Conservation (phyloP, 2,329 filamentous ascomycete genomes). For the Pestalotiopsis sp. region DNA sequence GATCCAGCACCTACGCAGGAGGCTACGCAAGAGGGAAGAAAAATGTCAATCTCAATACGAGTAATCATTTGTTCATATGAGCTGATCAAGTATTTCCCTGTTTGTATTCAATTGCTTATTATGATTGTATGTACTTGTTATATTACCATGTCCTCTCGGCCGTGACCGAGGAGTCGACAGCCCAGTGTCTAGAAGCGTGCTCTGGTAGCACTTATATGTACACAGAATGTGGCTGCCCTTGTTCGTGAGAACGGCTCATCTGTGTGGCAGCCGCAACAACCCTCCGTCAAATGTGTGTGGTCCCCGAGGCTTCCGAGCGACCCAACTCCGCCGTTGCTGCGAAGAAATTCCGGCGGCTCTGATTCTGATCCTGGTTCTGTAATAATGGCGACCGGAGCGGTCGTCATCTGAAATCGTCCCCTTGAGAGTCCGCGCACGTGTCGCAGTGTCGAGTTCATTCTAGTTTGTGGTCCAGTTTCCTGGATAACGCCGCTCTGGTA, state of each 20-base stretch:
- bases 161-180: background rate
- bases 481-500: constrained; percentile 45
- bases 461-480: constrained; percentile 23
- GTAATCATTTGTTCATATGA: background rate
- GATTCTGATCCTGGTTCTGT: background rate
- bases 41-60: background rate
- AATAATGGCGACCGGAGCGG: background rate
- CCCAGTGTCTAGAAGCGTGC: background rate
- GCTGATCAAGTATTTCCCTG: background rate
- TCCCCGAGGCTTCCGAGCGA: background rate
- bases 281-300: background rate
- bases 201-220: background rate
- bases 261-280: background rate
- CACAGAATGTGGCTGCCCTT: background rate
- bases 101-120: background rate
- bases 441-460: constrained; percentile 9
- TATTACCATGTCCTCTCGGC: background rate
- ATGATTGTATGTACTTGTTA: background rate
- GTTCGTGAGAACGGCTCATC: background rate
- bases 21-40: background rate
- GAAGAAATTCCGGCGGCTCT: background rate
- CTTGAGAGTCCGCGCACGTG: background rate
- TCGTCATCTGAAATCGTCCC: background rate
- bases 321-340: background rate
- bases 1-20: background rate